Conservation (phyloP, 306 rosid species). For the Begonia masoniana region DNA sequence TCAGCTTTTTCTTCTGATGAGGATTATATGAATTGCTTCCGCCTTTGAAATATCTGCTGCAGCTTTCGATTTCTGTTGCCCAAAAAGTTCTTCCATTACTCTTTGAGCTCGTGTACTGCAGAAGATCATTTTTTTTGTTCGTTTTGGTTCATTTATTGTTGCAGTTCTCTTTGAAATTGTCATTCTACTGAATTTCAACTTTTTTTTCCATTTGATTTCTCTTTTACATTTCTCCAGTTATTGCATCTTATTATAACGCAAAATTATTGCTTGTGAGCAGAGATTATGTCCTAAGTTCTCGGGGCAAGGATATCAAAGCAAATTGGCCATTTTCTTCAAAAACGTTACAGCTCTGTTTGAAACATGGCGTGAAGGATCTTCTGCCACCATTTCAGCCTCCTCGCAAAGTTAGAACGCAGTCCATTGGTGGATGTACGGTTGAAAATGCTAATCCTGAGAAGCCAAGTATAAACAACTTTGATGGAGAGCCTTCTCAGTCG, state of each 20-base stretch:
- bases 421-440: slow-evolving; percentile 7
- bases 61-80: not conserved
- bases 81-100: not conserved
- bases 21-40: too few relatives aligned
- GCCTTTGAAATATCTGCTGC: too few relatives aligned
- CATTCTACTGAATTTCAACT: not conserved
- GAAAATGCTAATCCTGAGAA: slow-evolving; percentile 17
- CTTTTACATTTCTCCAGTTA: not conserved
- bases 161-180: too few relatives aligned
- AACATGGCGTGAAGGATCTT: slow-evolving; percentile 36
- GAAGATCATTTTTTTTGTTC: not conserved
- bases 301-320: slow-evolving; percentile 34
- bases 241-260: not conserved
- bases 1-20: not conserved
- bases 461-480: slow-evolving; percentile 4
- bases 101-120: not conserved
- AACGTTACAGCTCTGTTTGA: slow-evolving; percentile 39
- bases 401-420: slow-evolving; percentile 19
- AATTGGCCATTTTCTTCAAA: slow-evolving; percentile 48
- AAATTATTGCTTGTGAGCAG: slow-evolving; percentile 15
- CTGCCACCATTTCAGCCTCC: slow-evolving; percentile 44
- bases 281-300: slow-evolving; percentile 42
- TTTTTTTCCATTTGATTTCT: not conserved
- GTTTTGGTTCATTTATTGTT: too few relatives aligned
- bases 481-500: slow-evolving; percentile 15